Percentiles rank a stretch among this genome's conserved stretches.
Conservation (phyloP, 192 early-diverging fungal genomes). For the Podila horticola region DNA sequence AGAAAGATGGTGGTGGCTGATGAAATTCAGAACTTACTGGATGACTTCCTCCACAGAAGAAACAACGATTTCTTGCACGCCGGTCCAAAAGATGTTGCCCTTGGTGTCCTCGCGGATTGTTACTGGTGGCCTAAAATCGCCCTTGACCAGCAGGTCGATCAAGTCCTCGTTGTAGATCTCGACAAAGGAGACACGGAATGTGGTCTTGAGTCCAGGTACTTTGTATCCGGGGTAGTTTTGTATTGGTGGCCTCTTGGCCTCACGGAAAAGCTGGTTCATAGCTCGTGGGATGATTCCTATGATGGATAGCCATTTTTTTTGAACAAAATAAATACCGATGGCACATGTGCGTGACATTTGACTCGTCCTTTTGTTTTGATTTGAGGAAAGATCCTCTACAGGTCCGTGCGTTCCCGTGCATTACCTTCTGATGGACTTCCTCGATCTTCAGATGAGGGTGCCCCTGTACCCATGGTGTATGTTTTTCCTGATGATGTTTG, state of each 20-base stretch:
- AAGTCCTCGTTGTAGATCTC: slow-evolving; percentile 98
- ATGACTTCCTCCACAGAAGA: slow-evolving; percentile 77
- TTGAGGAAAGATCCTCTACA: background rate
- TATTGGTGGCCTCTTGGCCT: slow-evolving; percentile 25
- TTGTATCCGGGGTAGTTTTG: slow-evolving; percentile 41
- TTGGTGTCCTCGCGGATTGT: slow-evolving; percentile 87
- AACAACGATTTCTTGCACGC: slow-evolving; percentile 83
- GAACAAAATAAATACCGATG: background rate
- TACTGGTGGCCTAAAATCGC: slow-evolving; percentile 67
- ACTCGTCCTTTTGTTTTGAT: background rate
- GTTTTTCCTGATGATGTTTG: slow-evolving; percentile 97
- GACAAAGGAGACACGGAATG: slow-evolving; percentile 86
- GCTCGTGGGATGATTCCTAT: slow-evolving; percentile 80
- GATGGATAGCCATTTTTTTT: background rate
- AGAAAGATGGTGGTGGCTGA: background rate
- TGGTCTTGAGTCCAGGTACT: slow-evolving; percentile 42
- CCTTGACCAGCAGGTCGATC: slow-evolving; percentile 85
- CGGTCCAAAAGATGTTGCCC: slow-evolving; percentile 89
- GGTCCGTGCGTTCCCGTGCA: background rate
- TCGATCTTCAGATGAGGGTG: slow-evolving; percentile 49
- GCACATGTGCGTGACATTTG: background rate
- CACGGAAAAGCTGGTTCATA: slow-evolving; percentile 68
- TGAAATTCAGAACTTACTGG: slow-evolving; percentile 48
- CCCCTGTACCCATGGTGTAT: slow-evolving; percentile 92
- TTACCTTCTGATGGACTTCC: slow-evolving; percentile 40